phyloP scores from a whole-genome alignment of 1,284 basidiomycete species.

The Cryptococcus floricola region DNA sequence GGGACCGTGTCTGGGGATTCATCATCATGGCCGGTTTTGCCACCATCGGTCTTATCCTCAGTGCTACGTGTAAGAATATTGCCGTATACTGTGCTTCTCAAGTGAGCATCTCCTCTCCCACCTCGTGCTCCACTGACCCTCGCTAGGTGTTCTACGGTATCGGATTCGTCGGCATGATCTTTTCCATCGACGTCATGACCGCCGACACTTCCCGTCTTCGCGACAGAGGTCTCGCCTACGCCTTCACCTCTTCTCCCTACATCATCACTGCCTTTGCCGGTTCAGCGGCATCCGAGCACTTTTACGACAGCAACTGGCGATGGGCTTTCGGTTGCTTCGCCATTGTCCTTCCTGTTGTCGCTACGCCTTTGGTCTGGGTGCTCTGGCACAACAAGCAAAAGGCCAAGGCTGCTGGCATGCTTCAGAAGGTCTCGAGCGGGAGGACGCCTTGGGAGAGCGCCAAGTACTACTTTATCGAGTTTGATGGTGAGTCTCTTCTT shows the following conservation, averaged over 20 bases:
- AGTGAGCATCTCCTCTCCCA: conserved; percentile 8
- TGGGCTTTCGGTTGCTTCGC: conserved; percentile 50
- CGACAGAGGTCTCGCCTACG: conserved; percentile 48
- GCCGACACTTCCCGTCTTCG: conserved; percentile 47
- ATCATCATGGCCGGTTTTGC: conserved; percentile 25
- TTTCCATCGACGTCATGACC: conserved; percentile 48
- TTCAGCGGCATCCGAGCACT: conserved; percentile 35
- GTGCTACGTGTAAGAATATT: conserved; percentile 34
- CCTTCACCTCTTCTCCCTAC: conserved; percentile 48
- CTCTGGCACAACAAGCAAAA: conserved; percentile 34
- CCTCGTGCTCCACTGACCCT: background rate
- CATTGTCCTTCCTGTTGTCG: conserved; percentile 46
- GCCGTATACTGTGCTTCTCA: conserved; percentile 38
- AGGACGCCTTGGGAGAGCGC: conserved; percentile 26
- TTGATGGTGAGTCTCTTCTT: conserved; percentile 24
- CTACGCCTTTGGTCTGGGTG: conserved; percentile 25
- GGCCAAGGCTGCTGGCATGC: conserved; percentile 22
- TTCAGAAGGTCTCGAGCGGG: conserved; percentile 12
- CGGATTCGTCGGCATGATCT: conserved; percentile 46
- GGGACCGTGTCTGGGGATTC: conserved; percentile 33
- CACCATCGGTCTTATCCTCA: conserved; percentile 39
- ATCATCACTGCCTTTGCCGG: conserved; percentile 50
- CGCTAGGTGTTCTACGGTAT: conserved; percentile 37
- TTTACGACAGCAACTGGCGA: conserved; percentile 43
- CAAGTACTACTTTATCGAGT: conserved; percentile 41